These are phyloP conservation scores for Onygenales sp. DNA, from an alignment of 2,329 filamentous ascomycete species.

Conservation along the genomic window DNA sequence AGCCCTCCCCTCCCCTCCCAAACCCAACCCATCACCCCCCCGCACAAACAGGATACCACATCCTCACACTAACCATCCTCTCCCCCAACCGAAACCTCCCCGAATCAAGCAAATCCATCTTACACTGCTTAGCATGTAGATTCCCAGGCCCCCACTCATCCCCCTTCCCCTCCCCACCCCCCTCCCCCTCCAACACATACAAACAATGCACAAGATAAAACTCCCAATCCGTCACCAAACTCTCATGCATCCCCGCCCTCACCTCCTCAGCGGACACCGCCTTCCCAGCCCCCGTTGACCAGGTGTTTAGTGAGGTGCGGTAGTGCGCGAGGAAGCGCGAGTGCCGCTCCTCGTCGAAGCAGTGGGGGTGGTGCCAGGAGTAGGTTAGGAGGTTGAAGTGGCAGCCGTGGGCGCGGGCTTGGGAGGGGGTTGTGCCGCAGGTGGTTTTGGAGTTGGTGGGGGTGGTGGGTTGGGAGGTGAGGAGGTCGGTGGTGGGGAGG, in stretches of 20 bases:
- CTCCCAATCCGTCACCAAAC: background rate
- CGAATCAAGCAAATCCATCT: background rate
- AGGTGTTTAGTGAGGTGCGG: background rate
- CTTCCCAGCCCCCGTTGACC: background rate
- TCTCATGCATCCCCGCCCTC: background rate
- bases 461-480: background rate
- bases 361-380: background rate
- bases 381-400: background rate
- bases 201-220: slow-evolving; percentile 1
- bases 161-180: too few relatives aligned
- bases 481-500: background rate
- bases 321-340: background rate
- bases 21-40: background rate
- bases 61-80: background rate
- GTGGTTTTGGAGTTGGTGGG: too few relatives aligned
- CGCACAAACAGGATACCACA: background rate
- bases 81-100: background rate
- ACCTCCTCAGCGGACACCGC: background rate
- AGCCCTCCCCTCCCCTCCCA: background rate
- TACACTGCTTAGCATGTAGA: background rate
- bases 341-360: background rate
- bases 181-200: background rate
- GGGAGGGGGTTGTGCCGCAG: background rate
- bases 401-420: background rate
- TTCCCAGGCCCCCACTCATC: background rate